A percentile compares a stretch with the other conserved stretches of the same genome.
Conservation (phyloP, 1,284 basidiomycete species). For the Papiliotrema laurentii region DNA sequence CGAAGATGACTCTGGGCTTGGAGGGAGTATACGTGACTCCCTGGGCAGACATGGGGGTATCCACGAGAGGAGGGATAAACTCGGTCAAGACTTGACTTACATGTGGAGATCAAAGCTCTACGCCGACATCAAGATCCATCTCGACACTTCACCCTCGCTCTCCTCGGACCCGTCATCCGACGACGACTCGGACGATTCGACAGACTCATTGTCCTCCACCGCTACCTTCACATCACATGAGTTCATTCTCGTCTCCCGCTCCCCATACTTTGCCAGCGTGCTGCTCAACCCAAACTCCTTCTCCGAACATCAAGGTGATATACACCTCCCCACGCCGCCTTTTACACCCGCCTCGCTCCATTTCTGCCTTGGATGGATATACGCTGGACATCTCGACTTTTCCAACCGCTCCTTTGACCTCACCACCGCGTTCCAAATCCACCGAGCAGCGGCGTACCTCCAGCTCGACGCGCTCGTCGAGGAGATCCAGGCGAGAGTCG, state of each 20-base stretch:
- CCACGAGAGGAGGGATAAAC: slow-evolving; percentile 73
- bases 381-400: slow-evolving; percentile 89
- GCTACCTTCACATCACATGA: slow-evolving; percentile 86
- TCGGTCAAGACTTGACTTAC: slow-evolving; percentile 74
- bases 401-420: slow-evolving; percentile 91
- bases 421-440: slow-evolving; percentile 82
- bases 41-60: slow-evolving; percentile 28
- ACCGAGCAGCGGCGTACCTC: slow-evolving; percentile 78
- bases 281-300: slow-evolving; percentile 42
- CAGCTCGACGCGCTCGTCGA: slow-evolving; percentile 67
- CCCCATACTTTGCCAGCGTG: slow-evolving; percentile 71
- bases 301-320: slow-evolving; percentile 50
- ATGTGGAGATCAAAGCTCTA: slow-evolving; percentile 94
- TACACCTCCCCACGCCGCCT: slow-evolving; percentile 80
- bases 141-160: slow-evolving; percentile 52
- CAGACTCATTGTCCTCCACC: slow-evolving; percentile 47
- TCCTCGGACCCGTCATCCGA: slow-evolving; percentile 6
- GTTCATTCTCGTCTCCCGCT: slow-evolving; percentile 84
- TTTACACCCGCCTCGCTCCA: slow-evolving; percentile 93
- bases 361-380: slow-evolving; percentile 78
- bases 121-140: slow-evolving; percentile 76
- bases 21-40: slow-evolving; percentile 26
- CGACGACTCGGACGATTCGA: slow-evolving; percentile 33
- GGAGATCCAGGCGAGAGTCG: slow-evolving; percentile 74
- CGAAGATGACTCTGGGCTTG: slow-evolving; percentile 50